phyloP scores from a whole-genome alignment of 306 rosid species.

The Parietaria judaica region DNA sequence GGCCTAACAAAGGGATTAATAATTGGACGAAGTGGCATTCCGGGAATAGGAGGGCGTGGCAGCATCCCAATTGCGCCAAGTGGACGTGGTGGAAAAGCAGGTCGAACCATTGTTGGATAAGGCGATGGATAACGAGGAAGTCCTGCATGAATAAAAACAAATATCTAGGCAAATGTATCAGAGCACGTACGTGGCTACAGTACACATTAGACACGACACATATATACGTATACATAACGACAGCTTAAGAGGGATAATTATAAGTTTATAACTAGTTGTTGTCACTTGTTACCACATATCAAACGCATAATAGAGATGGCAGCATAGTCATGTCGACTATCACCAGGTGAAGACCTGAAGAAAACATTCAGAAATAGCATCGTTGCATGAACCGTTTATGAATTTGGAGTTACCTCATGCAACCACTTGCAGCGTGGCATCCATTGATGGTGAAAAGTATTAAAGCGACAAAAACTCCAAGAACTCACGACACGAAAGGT shows the following conservation, averaged over 20 bases:
- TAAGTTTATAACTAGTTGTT: constrained; percentile 43
- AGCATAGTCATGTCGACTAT: constrained; percentile 71
- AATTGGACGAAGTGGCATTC: constrained; percentile 77
- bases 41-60: constrained; percentile 79
- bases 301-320: constrained; percentile 82
- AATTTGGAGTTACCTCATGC: constrained; percentile 66
- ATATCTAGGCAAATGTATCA: constrained; percentile 65
- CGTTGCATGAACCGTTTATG: constrained; percentile 41
- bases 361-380: constrained; percentile 53
- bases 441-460: constrained; percentile 35
- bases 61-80: constrained; percentile 66
- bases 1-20: constrained; percentile 76
- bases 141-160: constrained; percentile 62
- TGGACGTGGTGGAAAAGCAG: constrained; percentile 64
- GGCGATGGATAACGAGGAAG: constrained; percentile 77
- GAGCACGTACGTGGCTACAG: constrained; percentile 30
- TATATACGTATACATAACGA: constrained; percentile 10
- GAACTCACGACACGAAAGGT: constrained; percentile 36
- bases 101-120: constrained; percentile 68
- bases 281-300: constrained; percentile 90
- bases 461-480: constrained; percentile 47
- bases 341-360: constrained; percentile 98
- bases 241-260: constrained; percentile 29
- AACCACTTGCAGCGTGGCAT: constrained; percentile 63
- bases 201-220: constrained; percentile 27